phyloP scores from a whole-genome alignment of 768 basidiomycete genomes.

The Amanita inopinata region DNA sequence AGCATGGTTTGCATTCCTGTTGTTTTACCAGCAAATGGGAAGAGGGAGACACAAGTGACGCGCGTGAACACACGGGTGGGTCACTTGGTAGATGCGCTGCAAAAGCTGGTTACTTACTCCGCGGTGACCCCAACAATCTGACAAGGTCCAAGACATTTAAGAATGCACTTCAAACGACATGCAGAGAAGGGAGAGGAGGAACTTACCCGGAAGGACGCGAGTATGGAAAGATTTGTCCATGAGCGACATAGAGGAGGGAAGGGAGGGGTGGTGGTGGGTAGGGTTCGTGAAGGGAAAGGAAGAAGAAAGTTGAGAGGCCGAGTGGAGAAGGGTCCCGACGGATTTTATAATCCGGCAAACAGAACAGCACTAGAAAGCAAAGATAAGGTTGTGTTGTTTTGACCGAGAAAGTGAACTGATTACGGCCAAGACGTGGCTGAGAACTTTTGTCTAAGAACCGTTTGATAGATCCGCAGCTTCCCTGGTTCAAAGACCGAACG shows the following conservation, averaged over 20 bases:
- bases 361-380: too few species aligned
- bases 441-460: too few species aligned
- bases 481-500: background rate
- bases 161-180: background rate
- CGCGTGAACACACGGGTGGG: background rate
- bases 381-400: too few species aligned
- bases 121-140: constrained; percentile 64
- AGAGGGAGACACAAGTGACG: background rate
- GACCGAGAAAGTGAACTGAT: too few species aligned
- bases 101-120: constrained; percentile 25
- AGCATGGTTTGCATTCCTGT: background rate
- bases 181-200: too few species aligned
- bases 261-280: background rate
- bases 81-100: background rate
- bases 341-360: too few species aligned
- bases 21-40: background rate
- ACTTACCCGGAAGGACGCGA: constrained; percentile 6
- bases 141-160: background rate
- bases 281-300: background rate
- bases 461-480: too few species aligned
- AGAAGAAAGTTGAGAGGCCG: too few species aligned
- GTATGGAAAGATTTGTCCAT: background rate
- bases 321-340: too few species aligned
- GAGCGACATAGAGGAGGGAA: background rate
- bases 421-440: too few species aligned